Base-by-base conservation (phyloP, 768 basidiomycete genomes). In the Harrya chromipes region DNA sequence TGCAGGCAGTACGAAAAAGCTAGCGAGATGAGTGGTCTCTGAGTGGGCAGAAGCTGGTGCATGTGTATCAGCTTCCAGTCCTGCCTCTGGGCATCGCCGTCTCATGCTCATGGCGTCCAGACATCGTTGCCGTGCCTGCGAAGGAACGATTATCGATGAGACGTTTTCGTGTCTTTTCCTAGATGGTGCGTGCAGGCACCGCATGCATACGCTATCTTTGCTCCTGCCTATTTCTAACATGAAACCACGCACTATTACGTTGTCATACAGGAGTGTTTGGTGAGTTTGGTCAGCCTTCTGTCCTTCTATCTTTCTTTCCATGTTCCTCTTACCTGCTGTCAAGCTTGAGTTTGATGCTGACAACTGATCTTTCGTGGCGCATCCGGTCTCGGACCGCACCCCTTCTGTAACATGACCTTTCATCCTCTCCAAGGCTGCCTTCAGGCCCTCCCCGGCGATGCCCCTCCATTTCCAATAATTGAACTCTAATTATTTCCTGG, bases 21-120 rank as follows among this genome's bases (percentile, higher is more conserved):
- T 55, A 49, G 54, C 58, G 64, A 65, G 46, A 63, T 59, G 55
- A 52, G 60, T 56, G 61, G 56, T 27, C 52, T 45, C 61, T 59
- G 54, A 66, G 64, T 61, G 64, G 64, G 34, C 49, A 59, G 62
- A 65, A 64, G 59, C 61, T 50, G 4, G 21, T 34, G 49, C 59
- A 57, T 59, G 62, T 45, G 54, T 17, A 57, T 55, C 56, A 47
- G 43, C 61, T 58, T 64, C 63, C 37, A 43, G 63, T 60, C 56
- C 56, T 57, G 61, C 56, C 53, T 52, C 47, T 49, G 20, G 6
- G 54, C 62, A 65, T 59, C n/a, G 61, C 61, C 51, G 43, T 57
- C 52, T 60, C 47, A 17, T 53, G 47, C 37, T 46, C 27, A 39
- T 37, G 51, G 55, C 50, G 45, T 53, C 49, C 31, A 34, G 20